These are phyloP conservation scores for Aspergillus aculeatus DNA, from an alignment of 2,329 filamentous ascomycete genomes.

Conservation along the genomic window DNA sequence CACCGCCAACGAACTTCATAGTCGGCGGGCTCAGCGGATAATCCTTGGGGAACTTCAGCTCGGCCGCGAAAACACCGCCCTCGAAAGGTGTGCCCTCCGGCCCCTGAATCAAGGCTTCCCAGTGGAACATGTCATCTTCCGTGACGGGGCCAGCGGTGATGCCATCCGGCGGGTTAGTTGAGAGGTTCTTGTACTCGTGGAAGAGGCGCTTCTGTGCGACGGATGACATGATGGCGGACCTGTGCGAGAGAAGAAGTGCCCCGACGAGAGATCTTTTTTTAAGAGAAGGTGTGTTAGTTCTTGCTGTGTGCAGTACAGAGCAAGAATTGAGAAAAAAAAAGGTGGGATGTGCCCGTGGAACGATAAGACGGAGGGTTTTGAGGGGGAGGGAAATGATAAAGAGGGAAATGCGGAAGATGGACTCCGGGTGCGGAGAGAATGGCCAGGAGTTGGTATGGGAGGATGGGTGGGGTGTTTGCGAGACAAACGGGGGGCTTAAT, in stretches of 20 bases:
- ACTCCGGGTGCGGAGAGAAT: background rate
- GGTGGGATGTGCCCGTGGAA: background rate
- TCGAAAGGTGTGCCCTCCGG: slow-evolving; percentile 95
- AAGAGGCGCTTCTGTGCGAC: slow-evolving; percentile 76
- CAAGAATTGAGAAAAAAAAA: background rate
- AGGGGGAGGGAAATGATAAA: background rate
- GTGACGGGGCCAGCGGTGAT: slow-evolving; percentile 91
- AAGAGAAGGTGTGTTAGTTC: background rate
- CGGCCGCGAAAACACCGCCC: slow-evolving; percentile 91
- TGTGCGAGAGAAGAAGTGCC: background rate
- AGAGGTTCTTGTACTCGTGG: slow-evolving; percentile 92
- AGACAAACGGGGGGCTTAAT: background rate
- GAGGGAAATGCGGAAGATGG: background rate
- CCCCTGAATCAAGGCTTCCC: slow-evolving; percentile 95
- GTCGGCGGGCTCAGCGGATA: slow-evolving; percentile 95
- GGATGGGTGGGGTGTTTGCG: background rate
- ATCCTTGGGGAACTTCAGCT: slow-evolving; percentile 91
- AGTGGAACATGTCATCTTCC: slow-evolving; percentile 92
- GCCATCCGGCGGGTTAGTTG: slow-evolving; percentile 92
- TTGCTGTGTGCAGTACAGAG: background rate
- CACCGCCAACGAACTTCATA: slow-evolving; percentile 89
- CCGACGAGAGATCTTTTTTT: background rate
- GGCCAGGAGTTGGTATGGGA: background rate
- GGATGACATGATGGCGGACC: slow-evolving; percentile 31
- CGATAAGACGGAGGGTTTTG: background rate